Percentiles rank a stretch among this genome's conserved stretches.
phyloP scores from a whole-genome alignment of 768 basidiomycete species.

The Guyanaporus albipodus region DNA sequence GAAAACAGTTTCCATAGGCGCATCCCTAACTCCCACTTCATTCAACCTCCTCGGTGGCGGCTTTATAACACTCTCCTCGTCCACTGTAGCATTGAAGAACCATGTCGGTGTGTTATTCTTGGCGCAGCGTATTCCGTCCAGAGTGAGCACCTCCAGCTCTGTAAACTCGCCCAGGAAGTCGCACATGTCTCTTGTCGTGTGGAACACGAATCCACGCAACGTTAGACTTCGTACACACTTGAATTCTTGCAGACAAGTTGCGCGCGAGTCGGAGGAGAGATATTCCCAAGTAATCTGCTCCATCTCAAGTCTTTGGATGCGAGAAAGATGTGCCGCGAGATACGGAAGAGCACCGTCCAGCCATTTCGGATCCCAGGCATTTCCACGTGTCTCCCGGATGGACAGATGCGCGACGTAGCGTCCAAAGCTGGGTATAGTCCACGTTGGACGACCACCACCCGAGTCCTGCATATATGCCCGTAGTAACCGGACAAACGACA shows the following conservation, averaged over 20 bases:
- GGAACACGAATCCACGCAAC: conserved; percentile 25
- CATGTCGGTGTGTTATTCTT: conserved; percentile 14
- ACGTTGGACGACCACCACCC: conserved; percentile 25
- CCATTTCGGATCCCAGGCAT: conserved; percentile 33
- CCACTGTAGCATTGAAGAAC: conserved; percentile 4
- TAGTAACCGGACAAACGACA: conserved; percentile 18
- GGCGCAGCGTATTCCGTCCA: conserved; percentile 28
- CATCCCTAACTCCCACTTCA: conserved; percentile 27
- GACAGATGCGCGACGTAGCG: conserved; percentile 44
- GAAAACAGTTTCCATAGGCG: conserved; percentile 23
- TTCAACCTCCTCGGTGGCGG: conserved; percentile 19
- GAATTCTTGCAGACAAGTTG: conserved; percentile 25
- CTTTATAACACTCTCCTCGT: conserved; percentile 9
- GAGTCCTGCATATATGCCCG: conserved; percentile 12
- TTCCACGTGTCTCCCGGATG: conserved; percentile 29
- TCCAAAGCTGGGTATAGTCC: conserved; percentile 50
- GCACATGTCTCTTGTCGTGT: conserved; percentile 26
- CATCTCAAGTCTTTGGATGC: conserved; percentile 25
- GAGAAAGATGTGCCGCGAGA: conserved; percentile 18
- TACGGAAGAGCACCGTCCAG: conserved; percentile 28
- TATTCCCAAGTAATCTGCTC: conserved; percentile 33
- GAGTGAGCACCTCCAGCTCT: conserved; percentile 24
- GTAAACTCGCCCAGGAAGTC: conserved; percentile 26
- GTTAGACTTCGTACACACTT: conserved; percentile 17
- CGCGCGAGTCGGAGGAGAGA: conserved; percentile 26